Base-by-base conservation (phyloP, 768 basidiomycete species). In the Tricholoma bakamatsutake region DNA sequence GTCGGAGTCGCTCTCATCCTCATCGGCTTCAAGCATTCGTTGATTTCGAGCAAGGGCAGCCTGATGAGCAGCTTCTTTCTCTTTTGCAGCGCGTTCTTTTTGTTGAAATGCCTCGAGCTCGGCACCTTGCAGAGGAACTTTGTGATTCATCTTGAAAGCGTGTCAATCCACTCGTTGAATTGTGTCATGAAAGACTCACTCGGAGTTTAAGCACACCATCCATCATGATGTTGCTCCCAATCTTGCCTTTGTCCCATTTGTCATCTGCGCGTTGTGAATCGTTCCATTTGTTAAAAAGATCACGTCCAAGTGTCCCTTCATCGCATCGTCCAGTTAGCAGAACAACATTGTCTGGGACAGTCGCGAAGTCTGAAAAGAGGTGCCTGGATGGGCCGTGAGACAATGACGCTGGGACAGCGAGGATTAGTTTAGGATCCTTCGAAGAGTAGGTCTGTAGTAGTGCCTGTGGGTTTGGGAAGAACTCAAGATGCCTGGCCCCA, bases 1-100 rank as follows among this genome's bases (percentile, higher is more conserved):
- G 55, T 89, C 88, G 5, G 80, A 82, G 55, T 88, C 92, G 34
- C 81, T 87, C 45, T 91, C 92, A 56, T 87, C 93, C 65, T 93
- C 93, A 66, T 96, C 94, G 0, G 95, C 96, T 73, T 98, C 94
- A 18, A 97, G 80, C 77, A 97, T 86, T 33, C 89, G 83, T 62
- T 92, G 90, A 52, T 85, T 87, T 33, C 93, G 85, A 13, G 81
- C 90, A 50, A 90, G 74, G 0, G 87, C 86, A 3, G 91, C 94
- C 71, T 93, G 87, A 47, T 91, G 85, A 0, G 90, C 92, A 0
- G 86, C 89, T 62, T 90, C 90, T 61, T 87, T 88, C 66, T 97
- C 94, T 64, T 85, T 88, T 24, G 75, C 82, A 2, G 77, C 76
- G 15, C 85, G 84, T 66, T 96, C 89, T 60, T 84, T 88, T 52